These are phyloP conservation scores for Spergularia bocconei DNA, from an alignment of 148 eudicot species.

Conservation along the genomic window DNA sequence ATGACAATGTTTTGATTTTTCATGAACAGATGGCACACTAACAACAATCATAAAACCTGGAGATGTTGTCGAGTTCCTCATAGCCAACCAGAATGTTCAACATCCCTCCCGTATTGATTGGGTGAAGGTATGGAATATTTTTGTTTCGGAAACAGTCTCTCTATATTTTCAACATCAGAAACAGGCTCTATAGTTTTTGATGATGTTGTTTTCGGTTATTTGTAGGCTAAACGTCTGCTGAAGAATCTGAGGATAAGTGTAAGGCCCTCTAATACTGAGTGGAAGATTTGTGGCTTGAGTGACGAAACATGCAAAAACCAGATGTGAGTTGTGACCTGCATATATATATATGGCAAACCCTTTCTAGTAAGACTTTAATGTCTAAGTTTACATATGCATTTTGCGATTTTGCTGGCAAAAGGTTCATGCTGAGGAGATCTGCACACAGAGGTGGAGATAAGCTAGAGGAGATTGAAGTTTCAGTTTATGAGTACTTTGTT, in stretches of 20 bases:
- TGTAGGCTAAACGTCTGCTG: slow-evolving; percentile 64
- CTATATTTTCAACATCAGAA: too few species aligned
- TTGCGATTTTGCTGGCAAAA: background rate
- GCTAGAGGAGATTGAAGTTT: slow-evolving; percentile 35
- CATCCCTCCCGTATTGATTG: slow-evolving; percentile 70
- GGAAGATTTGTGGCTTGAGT: slow-evolving; percentile 67
- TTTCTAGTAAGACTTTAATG: too few species aligned
- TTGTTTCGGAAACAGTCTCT: too few species aligned
- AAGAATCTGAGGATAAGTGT: slow-evolving; percentile 72
- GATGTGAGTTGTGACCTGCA: slow-evolving; percentile 36
- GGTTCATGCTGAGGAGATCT: slow-evolving; percentile 41
- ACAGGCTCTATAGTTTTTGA: too few species aligned
- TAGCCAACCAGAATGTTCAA: slow-evolving; percentile 65
- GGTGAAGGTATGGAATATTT: slow-evolving; percentile 75
- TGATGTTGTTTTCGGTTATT: background rate
- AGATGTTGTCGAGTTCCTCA: slow-evolving; percentile 64
- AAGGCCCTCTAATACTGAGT: slow-evolving; percentile 58
- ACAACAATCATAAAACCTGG: slow-evolving; percentile 86
- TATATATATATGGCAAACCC: too few species aligned
- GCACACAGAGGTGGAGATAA: too few species aligned
- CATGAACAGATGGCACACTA: slow-evolving; percentile 58
- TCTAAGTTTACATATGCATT: background rate
- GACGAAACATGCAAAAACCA: slow-evolving; percentile 61
- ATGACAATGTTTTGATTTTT: too few species aligned
- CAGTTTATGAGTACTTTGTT: slow-evolving; percentile 58